A percentile compares a stretch with the other conserved stretches of the same genome.
phyloP scores from a whole-genome alignment of 768 basidiomycete species.

The Agrocybe pediades region DNA sequence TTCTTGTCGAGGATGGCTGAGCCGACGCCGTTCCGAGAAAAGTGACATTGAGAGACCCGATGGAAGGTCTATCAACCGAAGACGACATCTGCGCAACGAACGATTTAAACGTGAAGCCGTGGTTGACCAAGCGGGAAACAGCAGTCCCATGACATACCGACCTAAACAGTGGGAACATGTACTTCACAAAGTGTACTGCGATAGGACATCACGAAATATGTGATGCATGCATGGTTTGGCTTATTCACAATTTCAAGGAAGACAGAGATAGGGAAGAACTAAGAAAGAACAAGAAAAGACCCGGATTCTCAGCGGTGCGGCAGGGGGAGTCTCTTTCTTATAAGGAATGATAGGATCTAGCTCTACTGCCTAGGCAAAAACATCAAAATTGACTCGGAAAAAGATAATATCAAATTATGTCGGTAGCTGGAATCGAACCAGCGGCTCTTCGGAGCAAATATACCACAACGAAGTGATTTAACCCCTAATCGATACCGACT shows the following conservation, averaged over 20 bases:
- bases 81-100: slow-evolving; percentile 6
- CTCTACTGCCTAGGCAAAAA: not conserved
- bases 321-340: too few relatives aligned
- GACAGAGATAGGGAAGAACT: too few relatives aligned
- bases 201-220: too few relatives aligned
- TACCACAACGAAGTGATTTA: slow-evolving; percentile 38
- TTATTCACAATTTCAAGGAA: too few relatives aligned
- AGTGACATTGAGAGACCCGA: slow-evolving; percentile 53
- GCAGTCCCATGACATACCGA: not conserved
- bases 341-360: too few relatives aligned
- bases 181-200: not conserved
- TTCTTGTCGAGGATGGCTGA: slow-evolving; percentile 76
- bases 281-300: too few relatives aligned
- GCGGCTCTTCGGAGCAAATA: slow-evolving; percentile 31
- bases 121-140: not conserved
- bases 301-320: too few relatives aligned
- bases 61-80: slow-evolving; percentile 5
- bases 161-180: not conserved
- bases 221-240: too few relatives aligned
- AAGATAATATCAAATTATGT: slow-evolving; percentile 17
- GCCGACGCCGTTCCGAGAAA: slow-evolving; percentile 85
- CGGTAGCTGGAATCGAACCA: slow-evolving; percentile 35
- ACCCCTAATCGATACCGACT: slow-evolving; percentile 36
- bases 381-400: not conserved
- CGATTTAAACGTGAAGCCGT: not conserved